Evolutionary conservation across 805 yeast species (phyloP).

Genomic region (Wickerhamiella kazuoi): DNA sequence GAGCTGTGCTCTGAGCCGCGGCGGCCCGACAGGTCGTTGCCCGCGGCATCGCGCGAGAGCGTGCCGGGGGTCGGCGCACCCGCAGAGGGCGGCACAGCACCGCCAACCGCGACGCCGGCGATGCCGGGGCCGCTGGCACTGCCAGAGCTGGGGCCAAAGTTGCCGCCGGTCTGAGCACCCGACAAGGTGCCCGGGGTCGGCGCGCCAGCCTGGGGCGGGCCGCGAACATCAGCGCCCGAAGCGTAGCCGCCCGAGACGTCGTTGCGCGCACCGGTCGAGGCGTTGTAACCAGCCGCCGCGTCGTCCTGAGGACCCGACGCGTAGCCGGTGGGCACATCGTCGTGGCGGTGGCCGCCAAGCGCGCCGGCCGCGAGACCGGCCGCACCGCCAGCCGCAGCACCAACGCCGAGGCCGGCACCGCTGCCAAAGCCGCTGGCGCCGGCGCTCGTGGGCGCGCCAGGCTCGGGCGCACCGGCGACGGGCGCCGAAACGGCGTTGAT

Average conservation of each 20-base stretch:
- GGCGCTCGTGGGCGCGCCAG: background rate
- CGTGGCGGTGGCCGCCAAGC: background rate
- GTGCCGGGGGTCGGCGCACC: slow-evolving; percentile 1
- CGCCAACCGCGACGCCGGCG: too few species aligned
- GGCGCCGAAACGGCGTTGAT: background rate
- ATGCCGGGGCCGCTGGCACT: too few species aligned
- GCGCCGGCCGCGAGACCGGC: background rate
- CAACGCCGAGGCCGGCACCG: slow-evolving; percentile 1
- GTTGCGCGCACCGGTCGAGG: background rate
- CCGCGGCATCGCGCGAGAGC: background rate
- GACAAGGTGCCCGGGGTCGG: background rate
- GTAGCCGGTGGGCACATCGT: background rate
- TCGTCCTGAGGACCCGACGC: background rate
- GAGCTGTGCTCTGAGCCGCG: background rate
- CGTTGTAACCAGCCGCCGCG: background rate
- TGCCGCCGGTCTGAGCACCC: background rate
- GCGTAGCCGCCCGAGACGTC: too few species aligned
- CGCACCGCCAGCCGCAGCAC: background rate
- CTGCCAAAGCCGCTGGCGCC: background rate
- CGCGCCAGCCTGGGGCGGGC: slow-evolving; percentile 2
- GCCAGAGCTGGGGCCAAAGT: too few species aligned
- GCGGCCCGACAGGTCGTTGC: background rate
- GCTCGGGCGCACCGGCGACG: background rate
- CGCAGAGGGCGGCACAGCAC: slow-evolving; percentile 2
- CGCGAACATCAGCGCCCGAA: background rate